Base-by-base conservation (phyloP, 2,329 filamentous ascomycete genomes). In the Hymenoscyphus infarciens region DNA sequence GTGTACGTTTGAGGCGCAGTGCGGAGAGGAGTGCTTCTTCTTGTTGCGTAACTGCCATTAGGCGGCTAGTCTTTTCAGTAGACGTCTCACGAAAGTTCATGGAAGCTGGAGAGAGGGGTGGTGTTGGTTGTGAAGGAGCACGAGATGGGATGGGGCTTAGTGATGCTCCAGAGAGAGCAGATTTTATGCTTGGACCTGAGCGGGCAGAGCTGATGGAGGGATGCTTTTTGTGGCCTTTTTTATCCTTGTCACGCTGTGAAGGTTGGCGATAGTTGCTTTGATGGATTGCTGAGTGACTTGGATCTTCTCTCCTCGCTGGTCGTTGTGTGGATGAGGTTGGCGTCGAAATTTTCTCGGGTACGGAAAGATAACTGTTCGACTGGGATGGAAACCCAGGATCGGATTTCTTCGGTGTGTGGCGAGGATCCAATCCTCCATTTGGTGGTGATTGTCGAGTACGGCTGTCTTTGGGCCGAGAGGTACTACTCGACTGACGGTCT, bases 31-130 rank as follows among this genome's bases (percentile, higher is more conserved):
- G 74, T 49, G 78, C 75, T 64, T 83, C 79, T 71, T 83, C 81
- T 69, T 83, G 81, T 61, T 79, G 74, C 0, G 81, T 83, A 29
- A 83, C 81, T 15, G 80, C 77, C 73, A 83, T 82, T 22, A 82
- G 72, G 2, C 72, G 67, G 56, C 68, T 68, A 35, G 62, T 70
- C 1, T 61, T 57, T 39, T 68, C 60, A 19, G 45, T 22, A 15
- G 66, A 59, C 19, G 42, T 54, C 22, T 64, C 63, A 10, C 61
- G 60, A 27, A 68, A 64, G 56, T 71, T 67, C 25, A 67, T 55
- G n/a, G 70, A 69, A 25, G 61, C 66, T 22, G 73, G 73, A 22
- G 72, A 74, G 6, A 69, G 54, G 22, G 72, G 73, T 31, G 70
- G 72, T 11, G 70, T 73, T 10, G 73, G 71, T 22, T 70, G 66